phyloP scores from a whole-genome alignment of 768 basidiomycete species.

The Xerocomellus chrysenteron region DNA sequence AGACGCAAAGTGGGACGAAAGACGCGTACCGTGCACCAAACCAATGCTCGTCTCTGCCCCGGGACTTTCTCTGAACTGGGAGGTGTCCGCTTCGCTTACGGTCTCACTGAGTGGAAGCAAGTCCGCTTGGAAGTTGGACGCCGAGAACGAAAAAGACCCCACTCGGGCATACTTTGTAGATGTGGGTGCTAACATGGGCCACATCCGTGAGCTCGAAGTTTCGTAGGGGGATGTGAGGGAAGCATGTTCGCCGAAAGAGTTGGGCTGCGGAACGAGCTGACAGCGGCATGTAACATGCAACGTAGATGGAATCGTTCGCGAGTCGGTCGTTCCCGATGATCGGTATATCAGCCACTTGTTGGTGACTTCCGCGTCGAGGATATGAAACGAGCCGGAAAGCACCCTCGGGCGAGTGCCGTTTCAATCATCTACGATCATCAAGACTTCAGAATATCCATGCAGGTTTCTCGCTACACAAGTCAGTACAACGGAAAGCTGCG shows the following conservation, averaged over 20 bases:
- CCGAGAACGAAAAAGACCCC: constrained; percentile 68
- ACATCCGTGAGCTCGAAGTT: constrained; percentile 75
- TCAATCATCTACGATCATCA: no score
- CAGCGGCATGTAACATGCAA: constrained; percentile 19
- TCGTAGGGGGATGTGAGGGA: constrained; percentile 40
- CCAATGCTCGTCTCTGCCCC: constrained; percentile 77
- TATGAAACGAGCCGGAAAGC: no score
- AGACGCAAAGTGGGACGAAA: neutral
- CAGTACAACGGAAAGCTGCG: no score
- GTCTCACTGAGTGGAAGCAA: constrained; percentile 77
- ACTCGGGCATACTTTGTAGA: constrained; percentile 26
- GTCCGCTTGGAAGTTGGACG: constrained; percentile 78
- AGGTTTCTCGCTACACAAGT: no score
- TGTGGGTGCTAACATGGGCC: constrained; percentile 38
- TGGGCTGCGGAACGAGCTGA: constrained; percentile 19
- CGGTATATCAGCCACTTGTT: neutral
- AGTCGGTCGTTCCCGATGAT: neutral
- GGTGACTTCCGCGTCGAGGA: no score
- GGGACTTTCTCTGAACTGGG: constrained; percentile 40
- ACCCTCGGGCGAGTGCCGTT: no score
- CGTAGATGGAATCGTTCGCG: neutral
- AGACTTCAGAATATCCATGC: no score
- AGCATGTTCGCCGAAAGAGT: constrained; percentile 11
- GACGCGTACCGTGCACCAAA: constrained; percentile 67
- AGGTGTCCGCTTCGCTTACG: constrained; percentile 64